Conservation (phyloP, 352 stramenopile species). For the Pythium sp. region DNA sequence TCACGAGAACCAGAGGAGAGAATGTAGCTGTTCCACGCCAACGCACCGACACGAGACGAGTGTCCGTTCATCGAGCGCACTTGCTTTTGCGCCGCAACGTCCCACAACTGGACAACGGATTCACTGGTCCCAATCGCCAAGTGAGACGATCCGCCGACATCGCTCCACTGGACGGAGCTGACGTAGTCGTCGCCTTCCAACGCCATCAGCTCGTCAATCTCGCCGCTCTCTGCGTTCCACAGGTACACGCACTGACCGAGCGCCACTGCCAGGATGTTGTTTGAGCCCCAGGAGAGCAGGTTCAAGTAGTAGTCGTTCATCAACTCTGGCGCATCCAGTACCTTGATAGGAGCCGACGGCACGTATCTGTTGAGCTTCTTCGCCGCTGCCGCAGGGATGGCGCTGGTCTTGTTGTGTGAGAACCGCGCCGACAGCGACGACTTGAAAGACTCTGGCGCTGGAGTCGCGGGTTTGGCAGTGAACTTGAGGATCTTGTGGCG, state of each 20-base stretch:
- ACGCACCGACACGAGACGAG: constrained; percentile 89
- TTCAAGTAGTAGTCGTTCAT: constrained; percentile 99
- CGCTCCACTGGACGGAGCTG: constrained; percentile 96
- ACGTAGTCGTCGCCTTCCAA: constrained; percentile 93
- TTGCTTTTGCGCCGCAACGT: constrained; percentile 90
- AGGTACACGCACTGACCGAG: constrained; percentile 97
- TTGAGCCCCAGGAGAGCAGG: constrained; percentile 95
- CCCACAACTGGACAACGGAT: constrained; percentile 96
- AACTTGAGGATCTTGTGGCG: constrained; percentile 97
- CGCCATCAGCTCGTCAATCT: constrained; percentile 94
- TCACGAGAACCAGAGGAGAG: constrained; percentile 94
- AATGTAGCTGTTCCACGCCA: constrained; percentile 95
- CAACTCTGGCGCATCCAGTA: constrained; percentile 97
- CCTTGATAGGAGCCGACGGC: constrained; percentile 92
- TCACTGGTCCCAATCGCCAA: constrained; percentile 95
- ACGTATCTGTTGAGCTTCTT: constrained; percentile 94
- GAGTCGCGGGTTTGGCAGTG: constrained; percentile 93
- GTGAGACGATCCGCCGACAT: constrained; percentile 72
- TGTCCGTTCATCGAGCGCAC: constrained; percentile 93
- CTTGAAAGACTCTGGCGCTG: constrained; percentile 92
- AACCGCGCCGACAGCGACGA: constrained; percentile 92
- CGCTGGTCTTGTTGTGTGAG: constrained; percentile 94
- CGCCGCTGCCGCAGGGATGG: constrained; percentile 55
- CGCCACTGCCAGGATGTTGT: constrained; percentile 97
- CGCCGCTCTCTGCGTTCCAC: constrained; percentile 95